Evolutionary conservation across 768 basidiomycete species (phyloP).

Genomic region (Boletus fagicola): DNA sequence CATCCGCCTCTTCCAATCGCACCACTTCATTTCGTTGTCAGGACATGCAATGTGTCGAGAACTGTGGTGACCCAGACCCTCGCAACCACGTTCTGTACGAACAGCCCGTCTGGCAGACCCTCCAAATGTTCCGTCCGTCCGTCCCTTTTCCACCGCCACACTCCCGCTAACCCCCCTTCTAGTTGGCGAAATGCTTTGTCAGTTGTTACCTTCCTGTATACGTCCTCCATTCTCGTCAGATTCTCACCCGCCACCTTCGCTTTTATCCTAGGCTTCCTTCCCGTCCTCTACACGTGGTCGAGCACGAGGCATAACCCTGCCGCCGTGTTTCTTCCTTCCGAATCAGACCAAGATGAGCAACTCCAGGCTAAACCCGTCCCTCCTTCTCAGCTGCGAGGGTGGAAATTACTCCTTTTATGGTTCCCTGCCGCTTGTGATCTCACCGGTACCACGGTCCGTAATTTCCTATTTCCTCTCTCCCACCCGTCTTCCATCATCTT

Average conservation of each 20-base stretch:
- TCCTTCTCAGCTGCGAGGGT: conserved; percentile 55
- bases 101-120: conserved; percentile 91
- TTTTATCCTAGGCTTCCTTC: conserved; percentile 68
- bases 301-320: conserved; percentile 43
- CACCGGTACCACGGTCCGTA: conserved; percentile 81
- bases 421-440: conserved; percentile 88
- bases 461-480: conserved; percentile 14
- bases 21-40: conserved; percentile 26
- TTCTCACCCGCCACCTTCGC: conserved; percentile 16
- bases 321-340: conserved; percentile 54
- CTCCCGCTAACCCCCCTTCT: conserved; percentile 36
- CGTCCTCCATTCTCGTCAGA: conserved; percentile 13
- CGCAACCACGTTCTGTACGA: conserved; percentile 73
- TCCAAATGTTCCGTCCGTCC: conserved; percentile 83
- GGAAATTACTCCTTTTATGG: conserved; percentile 77
- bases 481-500: conserved; percentile 9
- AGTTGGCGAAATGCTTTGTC: conserved; percentile 95
- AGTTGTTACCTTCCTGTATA: conserved; percentile 35
- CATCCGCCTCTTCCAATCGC: too few species aligned
- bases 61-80: conserved; percentile 70
- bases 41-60: conserved; percentile 99
- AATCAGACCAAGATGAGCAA: conserved; percentile 45
- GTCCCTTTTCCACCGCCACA: conserved; percentile 14
- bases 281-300: conserved; percentile 72
- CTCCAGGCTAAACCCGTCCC: conserved; percentile 33